Evolutionary conservation across 768 basidiomycete species (phyloP), one percentile per base, ranked within the genome.

Genomic region (Sporobolomyces phaffii): DNA sequence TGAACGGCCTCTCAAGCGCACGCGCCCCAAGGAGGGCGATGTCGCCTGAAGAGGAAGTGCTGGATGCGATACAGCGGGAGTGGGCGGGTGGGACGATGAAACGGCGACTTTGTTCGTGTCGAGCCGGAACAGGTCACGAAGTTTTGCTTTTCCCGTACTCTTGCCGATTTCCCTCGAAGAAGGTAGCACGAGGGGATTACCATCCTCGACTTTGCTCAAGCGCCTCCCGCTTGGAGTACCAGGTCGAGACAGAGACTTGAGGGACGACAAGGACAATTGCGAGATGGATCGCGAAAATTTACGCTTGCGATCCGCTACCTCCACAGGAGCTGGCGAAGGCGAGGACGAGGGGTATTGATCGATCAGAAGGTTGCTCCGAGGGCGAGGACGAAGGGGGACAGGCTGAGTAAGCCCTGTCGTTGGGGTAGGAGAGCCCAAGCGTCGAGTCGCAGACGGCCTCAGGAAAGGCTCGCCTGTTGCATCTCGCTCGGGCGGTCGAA

Each of bases 211-310:
- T 5, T 17, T 6, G 18, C 5, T 8, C 45, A 24, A 10, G 31
- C 2, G 34, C 4, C 1, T n/a, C 36, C 34, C 20, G 9, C 10
- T 26, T 1, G 44, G 45, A 26, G 44, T 18, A 8, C 26, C 1
- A 11, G 28, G 17, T 28, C 48, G 24, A 10, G 22, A 6, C 14
- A 20, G 14, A 20, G 38, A 24, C 34, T 28, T 38, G 54, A 45
- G 29, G 15, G 41, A n/a, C 24, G 36, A 20, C 17, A 26, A 17
- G 38, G 59, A 7, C 41, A 58, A 26, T 31, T 56, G 54, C 17
- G 66, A 50, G 17, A 68, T 57, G 8, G 66, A 62, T 14, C 62
- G 62, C 6, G 68, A 53, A 52, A 64, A 57, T 28, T 62, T 56
- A 10, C 58, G 48, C 20, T 26, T 24, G 11, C n/a, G 28, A 18